Base-by-base conservation (phyloP, 306 rosid genomes). In the Glycine latifolia region DNA sequence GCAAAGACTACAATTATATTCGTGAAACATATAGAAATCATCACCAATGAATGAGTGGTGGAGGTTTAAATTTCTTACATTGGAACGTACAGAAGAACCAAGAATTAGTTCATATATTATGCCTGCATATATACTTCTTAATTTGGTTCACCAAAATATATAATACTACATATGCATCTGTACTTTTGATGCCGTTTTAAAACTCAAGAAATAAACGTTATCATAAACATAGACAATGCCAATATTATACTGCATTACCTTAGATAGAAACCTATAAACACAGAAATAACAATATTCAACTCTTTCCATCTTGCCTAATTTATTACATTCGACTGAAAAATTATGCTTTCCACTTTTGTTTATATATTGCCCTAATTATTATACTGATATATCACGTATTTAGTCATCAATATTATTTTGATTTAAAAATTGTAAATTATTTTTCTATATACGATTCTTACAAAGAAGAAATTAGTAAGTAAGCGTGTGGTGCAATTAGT, bases 41-140 rank as follows among this genome's bases (percentile, higher is more conserved):
- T 26, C 75, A 31, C n/a, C n/a, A n/a, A n/a, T n/a, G n/a, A n/a
- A 73, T 78, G 48, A 66, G 37, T 48, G 79, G 83, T 48, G 69
- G 62, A 54, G 68, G 71, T 75, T 66, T 44, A 54, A 58, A 1
- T 65, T 65, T 50, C 20, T 71, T 49, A 4, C 31, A 26, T 54
- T 59, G 16, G 52, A 12, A 6, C 58, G 20, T 20, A 20, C 20
- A 8, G 7, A 41, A 47, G 65, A 73, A 73, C 60, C 78, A 59
- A 77, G 72, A 58, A 81, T 77, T 56, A 69, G 56, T 75, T 68
- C 74, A 75, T 56, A 56, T 39, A 67, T 13, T 37, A 41, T 58
- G 68, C 67, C 47, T 67, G 63, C 26, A 48, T 44, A 17, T 58
- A 50, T 63, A 70, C 67, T 44, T 61, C 3, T 49, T 47, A 20